A percentile compares a stretch with the other conserved stretches of the same genome.
phyloP scores from a whole-genome alignment of 2,329 filamentous ascomycete genomes.

The Colletotrichum sp. region DNA sequence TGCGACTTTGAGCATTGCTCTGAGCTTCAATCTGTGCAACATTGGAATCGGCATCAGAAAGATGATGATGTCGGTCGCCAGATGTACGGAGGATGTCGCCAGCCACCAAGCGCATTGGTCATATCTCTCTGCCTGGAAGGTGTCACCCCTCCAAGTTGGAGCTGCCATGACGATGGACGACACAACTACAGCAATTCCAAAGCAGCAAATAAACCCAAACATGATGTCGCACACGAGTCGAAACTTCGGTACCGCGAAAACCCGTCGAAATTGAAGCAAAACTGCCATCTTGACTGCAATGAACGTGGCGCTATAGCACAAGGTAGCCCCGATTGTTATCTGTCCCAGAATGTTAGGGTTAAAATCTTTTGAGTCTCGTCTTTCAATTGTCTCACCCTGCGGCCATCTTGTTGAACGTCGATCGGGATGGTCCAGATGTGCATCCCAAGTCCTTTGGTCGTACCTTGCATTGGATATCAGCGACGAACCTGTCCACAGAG shows the following conservation, averaged over 20 bases:
- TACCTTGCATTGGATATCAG: not conserved
- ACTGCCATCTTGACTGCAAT: constrained; percentile 13
- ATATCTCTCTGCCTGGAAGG: not conserved
- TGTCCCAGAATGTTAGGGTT: not conserved
- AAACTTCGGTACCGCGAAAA: not conserved
- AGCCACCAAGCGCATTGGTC: constrained; percentile 4
- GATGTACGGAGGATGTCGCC: not conserved
- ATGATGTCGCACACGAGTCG: not conserved
- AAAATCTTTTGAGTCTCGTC: not conserved
- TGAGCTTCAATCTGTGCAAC: not conserved
- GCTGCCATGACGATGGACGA: not conserved
- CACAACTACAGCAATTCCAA: constrained; percentile 3
- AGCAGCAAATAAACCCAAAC: not conserved
- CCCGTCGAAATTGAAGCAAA: constrained; percentile 5
- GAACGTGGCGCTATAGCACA: constrained; percentile 5
- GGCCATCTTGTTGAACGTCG: not conserved
- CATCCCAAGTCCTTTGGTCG: not conserved
- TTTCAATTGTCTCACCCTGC: not conserved
- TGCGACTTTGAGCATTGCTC: not conserved
- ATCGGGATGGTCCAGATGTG: not conserved
- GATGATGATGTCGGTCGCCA: constrained; percentile 14
- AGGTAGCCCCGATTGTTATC: not conserved
- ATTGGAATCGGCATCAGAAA: constrained; percentile 14
- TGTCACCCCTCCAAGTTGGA: constrained; percentile 1
- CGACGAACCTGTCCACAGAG: not conserved